Percentiles rank a stretch among this genome's conserved stretches.
These are phyloP conservation scores for Monosporascus cannonballus DNA, from an alignment of 2,329 filamentous ascomycete genomes.

Conservation along the genomic window DNA sequence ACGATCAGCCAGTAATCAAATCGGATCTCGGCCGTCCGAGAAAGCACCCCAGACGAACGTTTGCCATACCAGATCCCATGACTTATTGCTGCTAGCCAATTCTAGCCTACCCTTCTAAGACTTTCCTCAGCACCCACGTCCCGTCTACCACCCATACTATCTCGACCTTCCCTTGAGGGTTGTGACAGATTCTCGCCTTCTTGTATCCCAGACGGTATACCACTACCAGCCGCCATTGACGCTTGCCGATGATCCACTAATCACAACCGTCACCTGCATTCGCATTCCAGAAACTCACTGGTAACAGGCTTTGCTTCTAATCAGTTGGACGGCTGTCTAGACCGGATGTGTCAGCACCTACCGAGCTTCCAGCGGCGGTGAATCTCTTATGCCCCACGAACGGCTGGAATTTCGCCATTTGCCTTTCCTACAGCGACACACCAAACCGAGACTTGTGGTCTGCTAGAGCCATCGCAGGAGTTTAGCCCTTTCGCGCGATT, in stretches of 20 bases:
- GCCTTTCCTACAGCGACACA: neutral
- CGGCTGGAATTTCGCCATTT: neutral
- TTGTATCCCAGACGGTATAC: neutral
- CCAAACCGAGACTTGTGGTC: neutral
- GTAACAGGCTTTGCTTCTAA: neutral
- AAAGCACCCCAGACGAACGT: neutral
- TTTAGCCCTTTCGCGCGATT: neutral
- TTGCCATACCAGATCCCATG: neutral
- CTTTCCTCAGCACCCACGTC: neutral
- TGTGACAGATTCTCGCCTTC: neutral
- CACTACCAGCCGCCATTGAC: neutral
- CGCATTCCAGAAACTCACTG: neutral
- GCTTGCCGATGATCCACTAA: neutral
- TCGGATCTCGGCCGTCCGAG: neutral
- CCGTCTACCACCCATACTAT: neutral
- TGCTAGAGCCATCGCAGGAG: neutral
- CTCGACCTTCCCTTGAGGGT: neutral
- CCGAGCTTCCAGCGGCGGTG: neutral
- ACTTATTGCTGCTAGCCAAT: neutral
- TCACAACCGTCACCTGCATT: neutral
- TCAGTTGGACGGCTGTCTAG: neutral
- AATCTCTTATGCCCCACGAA: neutral
- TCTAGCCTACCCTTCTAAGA: neutral
- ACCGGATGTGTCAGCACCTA: neutral
- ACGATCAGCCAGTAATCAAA: neutral